phyloP scores from a whole-genome alignment of 371 early-diverging fungal species.

The Mucor circinelloides region DNA sequence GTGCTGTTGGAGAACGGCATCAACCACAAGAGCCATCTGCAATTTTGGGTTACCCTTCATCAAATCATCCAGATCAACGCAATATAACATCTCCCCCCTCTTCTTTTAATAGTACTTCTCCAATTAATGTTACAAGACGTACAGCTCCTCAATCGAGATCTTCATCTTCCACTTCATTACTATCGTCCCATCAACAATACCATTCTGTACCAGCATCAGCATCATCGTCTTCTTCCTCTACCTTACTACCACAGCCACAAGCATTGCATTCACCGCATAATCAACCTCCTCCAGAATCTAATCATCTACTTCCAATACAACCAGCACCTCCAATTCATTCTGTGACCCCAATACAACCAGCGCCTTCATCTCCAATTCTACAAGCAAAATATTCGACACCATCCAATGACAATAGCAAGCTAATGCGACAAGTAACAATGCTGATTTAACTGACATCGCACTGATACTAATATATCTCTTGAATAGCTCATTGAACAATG shows the following conservation, averaged over 20 bases:
- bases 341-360: background rate
- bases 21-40: background rate
- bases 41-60: background rate
- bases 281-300: background rate
- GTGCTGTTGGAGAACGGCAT: background rate
- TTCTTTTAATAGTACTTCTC: background rate
- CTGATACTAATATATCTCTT: background rate
- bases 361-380: background rate
- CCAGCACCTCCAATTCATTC: background rate
- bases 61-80: background rate
- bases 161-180: background rate
- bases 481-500: constrained; percentile 24
- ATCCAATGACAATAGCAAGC: background rate
- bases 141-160: background rate
- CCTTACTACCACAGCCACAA: background rate
- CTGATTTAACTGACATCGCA: background rate
- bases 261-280: background rate
- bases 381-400: background rate
- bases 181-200: background rate
- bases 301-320: background rate
- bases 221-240: too few relatives aligned
- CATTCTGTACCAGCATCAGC: background rate
- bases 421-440: background rate
- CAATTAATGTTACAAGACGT: background rate
- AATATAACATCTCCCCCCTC: background rate